Evolutionary conservation across 1,284 basidiomycete species (phyloP).

Genomic region (Phlebopus sp.): DNA sequence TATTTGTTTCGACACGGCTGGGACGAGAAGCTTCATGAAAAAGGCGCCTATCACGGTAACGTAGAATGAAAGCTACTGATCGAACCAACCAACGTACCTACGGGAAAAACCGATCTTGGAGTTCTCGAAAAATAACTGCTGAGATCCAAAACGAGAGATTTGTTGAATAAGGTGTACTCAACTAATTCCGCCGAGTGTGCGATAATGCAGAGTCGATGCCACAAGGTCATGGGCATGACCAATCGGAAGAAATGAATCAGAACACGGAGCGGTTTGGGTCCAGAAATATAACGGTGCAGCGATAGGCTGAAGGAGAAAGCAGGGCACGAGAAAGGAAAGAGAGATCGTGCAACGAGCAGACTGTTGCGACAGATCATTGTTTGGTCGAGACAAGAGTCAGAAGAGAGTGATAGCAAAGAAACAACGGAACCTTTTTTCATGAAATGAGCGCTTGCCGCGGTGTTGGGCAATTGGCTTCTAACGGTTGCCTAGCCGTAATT

Average conservation of each 20-base stretch:
- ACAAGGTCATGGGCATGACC: conserved; percentile 26
- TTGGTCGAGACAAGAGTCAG: conserved; percentile 32
- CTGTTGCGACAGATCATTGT: conserved; percentile 27
- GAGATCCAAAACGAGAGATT: conserved; percentile 24
- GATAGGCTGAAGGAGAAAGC: conserved; percentile 37
- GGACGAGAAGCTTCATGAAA: conserved; percentile 3
- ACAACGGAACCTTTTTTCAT: conserved; percentile 26
- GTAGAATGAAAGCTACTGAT: conserved; percentile 22
- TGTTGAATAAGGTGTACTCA: conserved; percentile 12
- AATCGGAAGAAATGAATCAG: conserved; percentile 28
- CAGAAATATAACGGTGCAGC: conserved; percentile 32
- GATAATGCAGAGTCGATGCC: conserved; percentile 26
- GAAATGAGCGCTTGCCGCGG: conserved; percentile 29
- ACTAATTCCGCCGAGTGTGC: conserved; percentile 33
- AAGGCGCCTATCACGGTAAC: conserved; percentile 18
- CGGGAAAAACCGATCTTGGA: conserved; percentile 25
- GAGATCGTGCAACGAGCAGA: conserved; percentile 17
- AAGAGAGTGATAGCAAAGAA: conserved; percentile 28
- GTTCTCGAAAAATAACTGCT: conserved; percentile 21
- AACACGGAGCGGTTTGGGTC: conserved; percentile 37
- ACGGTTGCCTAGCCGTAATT: conserved; percentile 26
- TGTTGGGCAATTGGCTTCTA: conserved; percentile 23
- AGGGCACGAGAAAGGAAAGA: conserved; percentile 32
- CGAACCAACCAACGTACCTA: conserved; percentile 32
- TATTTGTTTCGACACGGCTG: conserved; percentile 7